Base-by-base conservation (phyloP, 176 grass and related monocot genomes). In the Lolium rigidum region DNA sequence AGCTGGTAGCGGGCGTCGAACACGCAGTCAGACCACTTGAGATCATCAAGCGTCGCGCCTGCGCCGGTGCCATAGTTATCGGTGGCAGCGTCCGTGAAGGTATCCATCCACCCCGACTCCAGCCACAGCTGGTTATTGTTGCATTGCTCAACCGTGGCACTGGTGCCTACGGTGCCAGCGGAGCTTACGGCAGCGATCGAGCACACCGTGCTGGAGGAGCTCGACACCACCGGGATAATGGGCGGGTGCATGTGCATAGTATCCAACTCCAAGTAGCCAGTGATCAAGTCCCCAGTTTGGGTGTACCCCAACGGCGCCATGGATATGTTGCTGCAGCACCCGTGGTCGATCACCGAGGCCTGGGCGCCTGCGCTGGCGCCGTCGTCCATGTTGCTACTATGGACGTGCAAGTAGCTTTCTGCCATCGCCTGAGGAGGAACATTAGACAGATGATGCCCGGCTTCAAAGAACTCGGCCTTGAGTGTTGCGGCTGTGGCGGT, bases 11-110 rank as follows among this genome's bases (percentile, higher is more conserved):
- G 10, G 1, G 61, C 80, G 31, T 90, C 80, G 71, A 90, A 83
- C 37, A 81, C 77, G 79, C 76, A 90, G 64, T 90, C 88, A 1
- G 83, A 90, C 84, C 84, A 90, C 64, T 78, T 86, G 84, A 90
- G 79, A 73, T 90, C 88, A 46, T 86, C 88, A 37, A 90, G 52
- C 28, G 22, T 79, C 71, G 65, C 44, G 73, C 55, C 79, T 44
- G 61, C 0, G 31, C 31, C 2, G 2, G 31, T 2, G 25, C 22
- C 24, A 14, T 78, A 83, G 8, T 90, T n/a, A 65, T 83, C 73
- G 44, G 61, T 11, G 55, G 2, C 20, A 21, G 4, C 44, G 51
- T 17, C 22, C 13, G 5, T 47, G n/a, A 24, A 55, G 21, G 14
- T 11, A 22, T 49, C 31, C n/a, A 44, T 82, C 43, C 71, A 50